A percentile compares a stretch with the other conserved stretches of the same genome.
Evolutionary conservation across 352 stramenopile species (phyloP).

Genomic region (Globisporangium nunn): DNA sequence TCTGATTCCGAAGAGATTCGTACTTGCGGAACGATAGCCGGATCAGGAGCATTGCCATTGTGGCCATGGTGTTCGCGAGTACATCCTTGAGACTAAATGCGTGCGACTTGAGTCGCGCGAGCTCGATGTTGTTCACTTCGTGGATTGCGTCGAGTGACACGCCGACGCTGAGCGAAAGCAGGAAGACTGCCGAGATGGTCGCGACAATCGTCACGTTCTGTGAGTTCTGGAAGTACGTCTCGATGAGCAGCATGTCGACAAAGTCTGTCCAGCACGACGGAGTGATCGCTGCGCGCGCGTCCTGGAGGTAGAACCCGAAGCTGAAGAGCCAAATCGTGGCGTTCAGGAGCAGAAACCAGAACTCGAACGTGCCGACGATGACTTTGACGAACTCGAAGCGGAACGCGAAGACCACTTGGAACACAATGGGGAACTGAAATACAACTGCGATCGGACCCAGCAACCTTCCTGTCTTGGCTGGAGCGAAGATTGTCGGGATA

Average conservation of each 20-base stretch:
- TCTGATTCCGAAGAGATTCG: background rate
- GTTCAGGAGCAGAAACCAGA: conserved; percentile 8
- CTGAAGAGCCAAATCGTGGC: conserved; percentile 5
- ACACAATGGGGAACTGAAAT: conserved; percentile 5
- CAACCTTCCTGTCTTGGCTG: background rate
- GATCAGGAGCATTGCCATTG: conserved; percentile 11
- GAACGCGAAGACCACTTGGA: conserved; percentile 7
- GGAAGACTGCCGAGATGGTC: background rate
- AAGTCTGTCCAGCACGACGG: conserved; percentile 9
- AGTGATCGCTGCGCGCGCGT: conserved; percentile 4
- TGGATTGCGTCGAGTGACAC: conserved; percentile 5
- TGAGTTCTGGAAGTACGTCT: conserved; percentile 12
- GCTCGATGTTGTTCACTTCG: background rate
- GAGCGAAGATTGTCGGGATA: conserved; percentile 2
- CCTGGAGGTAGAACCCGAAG: conserved; percentile 4
- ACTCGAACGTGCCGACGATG: conserved; percentile 9
- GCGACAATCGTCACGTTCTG: conserved; percentile 2
- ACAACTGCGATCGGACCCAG: conserved; percentile 4
- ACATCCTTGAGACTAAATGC: conserved; percentile 6
- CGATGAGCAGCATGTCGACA: conserved; percentile 13
- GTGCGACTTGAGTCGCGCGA: background rate
- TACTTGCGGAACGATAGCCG: conserved; percentile 7
- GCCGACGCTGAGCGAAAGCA: conserved; percentile 3
- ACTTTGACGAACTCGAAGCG: conserved; percentile 10
- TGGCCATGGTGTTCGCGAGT: conserved; percentile 13